Evolutionary conservation across 768 basidiomycete genomes (phyloP).

Genomic region (Cubamyces sp.): DNA sequence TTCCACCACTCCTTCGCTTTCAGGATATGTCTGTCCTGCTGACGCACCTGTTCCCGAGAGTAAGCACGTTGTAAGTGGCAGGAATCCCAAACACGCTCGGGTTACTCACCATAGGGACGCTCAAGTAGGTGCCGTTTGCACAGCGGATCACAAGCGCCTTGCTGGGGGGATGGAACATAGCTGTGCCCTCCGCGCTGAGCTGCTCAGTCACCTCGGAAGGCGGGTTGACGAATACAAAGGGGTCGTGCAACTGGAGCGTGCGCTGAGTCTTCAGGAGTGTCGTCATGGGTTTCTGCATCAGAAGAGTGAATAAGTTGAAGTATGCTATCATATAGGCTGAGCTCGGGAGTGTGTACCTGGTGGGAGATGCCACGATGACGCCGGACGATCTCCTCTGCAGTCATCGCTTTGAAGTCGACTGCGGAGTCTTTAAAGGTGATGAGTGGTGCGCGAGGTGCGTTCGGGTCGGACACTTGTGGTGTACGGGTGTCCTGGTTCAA

Average conservation of each 20-base stretch:
- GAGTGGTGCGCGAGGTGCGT: constrained; percentile 56
- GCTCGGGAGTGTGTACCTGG: constrained; percentile 48
- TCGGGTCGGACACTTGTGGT: constrained; percentile 47
- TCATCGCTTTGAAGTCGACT: constrained; percentile 60
- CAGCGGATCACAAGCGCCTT: constrained; percentile 58
- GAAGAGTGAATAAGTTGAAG: no score
- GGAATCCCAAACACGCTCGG: no score
- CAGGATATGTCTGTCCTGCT: constrained; percentile 59
- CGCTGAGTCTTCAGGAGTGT: constrained; percentile 30
- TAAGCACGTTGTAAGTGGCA: neutral
- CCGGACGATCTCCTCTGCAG: constrained; percentile 57
- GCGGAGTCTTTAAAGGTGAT: constrained; percentile 57
- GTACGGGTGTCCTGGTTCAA: constrained; percentile 43
- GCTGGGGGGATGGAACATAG: constrained; percentile 45
- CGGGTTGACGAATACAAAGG: constrained; percentile 9
- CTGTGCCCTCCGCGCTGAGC: constrained; percentile 43
- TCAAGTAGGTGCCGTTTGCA: constrained; percentile 53
- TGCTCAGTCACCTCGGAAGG: constrained; percentile 11
- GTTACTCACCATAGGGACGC: constrained; percentile 44
- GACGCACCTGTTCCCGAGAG: constrained; percentile 48
- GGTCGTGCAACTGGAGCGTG: constrained; percentile 36
- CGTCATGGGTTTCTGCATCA: constrained; percentile 34
- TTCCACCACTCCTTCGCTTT: constrained; percentile 80
- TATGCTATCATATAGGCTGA: neutral
- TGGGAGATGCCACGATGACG: constrained; percentile 69